Conservation (phyloP, 352 stramenopile genomes). For the Phytophthora fragariae region DNA sequence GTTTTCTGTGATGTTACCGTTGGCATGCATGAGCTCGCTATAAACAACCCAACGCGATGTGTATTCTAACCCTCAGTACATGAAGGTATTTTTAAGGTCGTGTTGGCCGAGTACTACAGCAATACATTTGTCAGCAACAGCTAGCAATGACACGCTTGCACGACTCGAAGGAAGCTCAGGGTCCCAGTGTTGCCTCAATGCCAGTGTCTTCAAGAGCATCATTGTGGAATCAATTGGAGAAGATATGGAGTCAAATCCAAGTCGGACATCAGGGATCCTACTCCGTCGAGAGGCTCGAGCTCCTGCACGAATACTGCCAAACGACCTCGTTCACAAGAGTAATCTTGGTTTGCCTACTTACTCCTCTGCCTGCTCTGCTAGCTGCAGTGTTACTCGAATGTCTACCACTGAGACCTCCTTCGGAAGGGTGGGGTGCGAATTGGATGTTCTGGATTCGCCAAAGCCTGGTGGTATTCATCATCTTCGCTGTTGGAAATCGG, state of each 20-base stretch:
- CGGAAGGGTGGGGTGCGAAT: background rate
- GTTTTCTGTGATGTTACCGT: too few relatives aligned
- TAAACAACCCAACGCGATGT: too few relatives aligned
- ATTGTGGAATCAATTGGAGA: conserved; percentile 2
- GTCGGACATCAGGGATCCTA: conserved; percentile 6
- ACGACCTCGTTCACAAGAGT: background rate
- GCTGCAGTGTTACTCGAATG: background rate
- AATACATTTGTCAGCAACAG: too few relatives aligned
- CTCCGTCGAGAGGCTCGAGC: conserved; percentile 15
- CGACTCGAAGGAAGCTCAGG: too few relatives aligned
- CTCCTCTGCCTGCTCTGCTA: conserved; percentile 2
- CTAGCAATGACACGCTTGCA: too few relatives aligned
- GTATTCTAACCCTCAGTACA: too few relatives aligned
- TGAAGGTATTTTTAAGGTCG: too few relatives aligned
- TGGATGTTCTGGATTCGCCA: background rate
- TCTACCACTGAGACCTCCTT: background rate
- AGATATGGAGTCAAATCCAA: conserved; percentile 7
- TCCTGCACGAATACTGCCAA: conserved; percentile 13
- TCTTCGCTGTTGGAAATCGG: background rate
- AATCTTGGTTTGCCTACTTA: conserved; percentile 7
- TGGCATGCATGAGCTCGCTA: too few relatives aligned
- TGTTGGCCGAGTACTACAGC: too few relatives aligned
- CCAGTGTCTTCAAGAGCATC: too few relatives aligned
- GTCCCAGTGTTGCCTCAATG: too few relatives aligned
- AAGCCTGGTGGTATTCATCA: background rate